Evolutionary conservation across 768 basidiomycete genomes (phyloP), one percentile per base, ranked within the genome.

Genomic region (Cystobasidium ongulense): DNA sequence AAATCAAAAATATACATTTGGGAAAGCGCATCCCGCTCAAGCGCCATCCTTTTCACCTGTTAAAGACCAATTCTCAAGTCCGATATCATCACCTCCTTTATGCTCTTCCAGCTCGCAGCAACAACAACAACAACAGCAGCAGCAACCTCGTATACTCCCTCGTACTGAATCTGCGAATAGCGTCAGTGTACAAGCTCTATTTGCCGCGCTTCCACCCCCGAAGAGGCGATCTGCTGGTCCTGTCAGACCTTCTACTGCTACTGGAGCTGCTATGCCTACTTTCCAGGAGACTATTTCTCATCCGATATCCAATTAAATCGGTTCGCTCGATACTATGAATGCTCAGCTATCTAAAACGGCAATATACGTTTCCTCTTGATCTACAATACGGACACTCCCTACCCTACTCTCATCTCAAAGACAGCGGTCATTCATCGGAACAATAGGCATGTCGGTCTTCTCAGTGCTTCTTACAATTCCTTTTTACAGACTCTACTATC

Each of bases 171-270:
- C 46, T 4, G 46, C 46, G 3, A 59, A 27, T 15, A 29, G 33
- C 21, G 57, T 59, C 5, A 31, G 29, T 23, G 33, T 27, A 38
- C 27, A 71, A 27, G 54, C 68, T 17, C 68, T 71, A 10, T 71
- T 71, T 53, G 68, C 68, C 23, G 68, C 68, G 25, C 54, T 71
- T 2, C 68, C 68, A 11, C 68, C 68, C 1, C 68, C 68, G 3
- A 71, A 59, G 25, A 54, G 41, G n/a, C 68, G 68, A 7, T n/a
- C 65, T 17, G 35, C 25, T 43, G 33, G 29, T 27, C 25, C 25
- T 15, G 33, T 29, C 33, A 27, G 25, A 29, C 29, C 57, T 59
- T 27, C 57, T 7, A 7, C 57, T 7, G 29, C 25, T 29, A 27
- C 23, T 35, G 25, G 29, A 4, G n/a, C 43, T 46, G 27, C 17